These are phyloP conservation scores for Carex arenaria DNA, from an alignment of 202 grass and related monocot species.

Conservation along the genomic window DNA sequence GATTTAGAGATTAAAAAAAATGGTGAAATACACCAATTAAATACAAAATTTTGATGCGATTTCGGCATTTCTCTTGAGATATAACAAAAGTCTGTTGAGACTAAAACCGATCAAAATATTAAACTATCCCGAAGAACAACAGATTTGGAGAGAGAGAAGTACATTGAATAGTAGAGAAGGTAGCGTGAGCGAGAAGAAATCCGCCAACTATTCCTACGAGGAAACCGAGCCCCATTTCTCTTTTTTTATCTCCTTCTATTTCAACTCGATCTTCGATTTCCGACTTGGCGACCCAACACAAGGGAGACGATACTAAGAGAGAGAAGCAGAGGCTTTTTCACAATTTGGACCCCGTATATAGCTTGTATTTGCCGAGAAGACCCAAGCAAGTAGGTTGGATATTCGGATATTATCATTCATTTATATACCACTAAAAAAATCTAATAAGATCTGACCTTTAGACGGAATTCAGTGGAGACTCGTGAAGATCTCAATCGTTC, in stretches of 20 bases:
- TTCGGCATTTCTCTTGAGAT: not conserved
- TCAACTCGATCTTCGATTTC: constrained; percentile 16
- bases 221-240: constrained; percentile 68
- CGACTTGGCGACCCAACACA: not conserved
- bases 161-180: constrained; percentile 87
- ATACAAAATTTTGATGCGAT: not conserved
- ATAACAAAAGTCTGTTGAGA: not conserved
- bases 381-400: not conserved
- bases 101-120: not conserved
- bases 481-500: too few relatives aligned
- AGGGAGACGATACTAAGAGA: not conserved
- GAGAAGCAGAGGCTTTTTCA: not conserved
- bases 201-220: constrained; percentile 63
- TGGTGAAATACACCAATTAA: not conserved
- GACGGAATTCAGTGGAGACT: too few relatives aligned
- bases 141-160: not conserved
- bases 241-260: not conserved
- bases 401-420: too few relatives aligned
- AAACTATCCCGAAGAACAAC: not conserved
- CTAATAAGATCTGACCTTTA: too few relatives aligned
- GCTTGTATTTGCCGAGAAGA: not conserved
- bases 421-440: too few relatives aligned
- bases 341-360: not conserved
- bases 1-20: not conserved
- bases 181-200: constrained; percentile 69